Percentiles rank a stretch among this genome's conserved stretches.
Conservation (phyloP, 2,329 filamentous ascomycete species). For the Botryosphaeria dothidea region DNA sequence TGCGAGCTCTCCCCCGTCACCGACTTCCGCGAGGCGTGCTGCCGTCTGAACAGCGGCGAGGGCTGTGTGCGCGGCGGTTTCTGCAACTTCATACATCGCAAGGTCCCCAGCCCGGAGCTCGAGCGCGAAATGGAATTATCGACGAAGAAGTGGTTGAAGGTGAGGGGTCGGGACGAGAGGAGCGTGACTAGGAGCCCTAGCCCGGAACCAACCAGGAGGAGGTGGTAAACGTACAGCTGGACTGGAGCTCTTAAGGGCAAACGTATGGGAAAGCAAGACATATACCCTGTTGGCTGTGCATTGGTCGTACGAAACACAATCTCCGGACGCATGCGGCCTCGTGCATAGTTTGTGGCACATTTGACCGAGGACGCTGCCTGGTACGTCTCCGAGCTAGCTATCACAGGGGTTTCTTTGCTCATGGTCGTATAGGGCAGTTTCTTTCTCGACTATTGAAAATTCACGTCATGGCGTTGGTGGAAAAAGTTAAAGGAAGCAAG, state of each 20-base stretch:
- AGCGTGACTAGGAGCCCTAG: constrained; percentile 81
- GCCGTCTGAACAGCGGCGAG: constrained; percentile 89
- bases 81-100: constrained; percentile 99
- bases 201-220: constrained; percentile 76
- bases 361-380: constrained; percentile 3
- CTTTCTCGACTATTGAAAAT: not conserved
- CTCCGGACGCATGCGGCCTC: not conserved
- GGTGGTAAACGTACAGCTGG: constrained; percentile 41
- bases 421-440: not conserved
- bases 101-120: constrained; percentile 87
- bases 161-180: constrained; percentile 78
- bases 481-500: constrained; percentile 4
- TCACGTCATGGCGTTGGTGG: constrained; percentile 10
- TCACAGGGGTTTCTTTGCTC: not conserved
- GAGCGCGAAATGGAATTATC: constrained; percentile 83
- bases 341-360: not conserved
- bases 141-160: constrained; percentile 95
- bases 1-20: constrained; percentile 96
- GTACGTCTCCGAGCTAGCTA: not conserved
- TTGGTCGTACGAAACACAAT: not conserved
- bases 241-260: no score
- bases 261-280: not conserved
- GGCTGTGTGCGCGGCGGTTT: constrained; percentile 95
- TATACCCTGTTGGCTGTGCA: not conserved
- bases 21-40: constrained; percentile 97